phyloP scores from a whole-genome alignment of 179 eudicot genomes.

The Beta lomatogona region DNA sequence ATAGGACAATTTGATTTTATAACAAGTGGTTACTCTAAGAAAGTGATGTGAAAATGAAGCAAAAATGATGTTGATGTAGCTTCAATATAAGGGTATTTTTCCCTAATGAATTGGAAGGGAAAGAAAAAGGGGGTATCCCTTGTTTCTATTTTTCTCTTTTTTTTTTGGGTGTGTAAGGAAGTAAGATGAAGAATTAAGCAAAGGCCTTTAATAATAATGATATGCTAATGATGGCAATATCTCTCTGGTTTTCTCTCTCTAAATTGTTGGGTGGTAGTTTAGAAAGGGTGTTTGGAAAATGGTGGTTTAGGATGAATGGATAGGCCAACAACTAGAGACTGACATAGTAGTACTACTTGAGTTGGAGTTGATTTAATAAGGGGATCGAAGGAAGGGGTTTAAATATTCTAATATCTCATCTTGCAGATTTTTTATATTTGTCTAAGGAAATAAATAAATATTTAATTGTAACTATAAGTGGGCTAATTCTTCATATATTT shows the following conservation, averaged over 20 bases:
- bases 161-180: neutral
- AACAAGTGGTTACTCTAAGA: neutral
- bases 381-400: neutral
- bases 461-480: too few relatives aligned
- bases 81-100: constrained; percentile 11
- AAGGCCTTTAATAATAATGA: constrained; percentile 14
- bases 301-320: constrained; percentile 51
- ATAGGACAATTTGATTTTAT: neutral
- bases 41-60: constrained; percentile 26
- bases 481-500: too few relatives aligned
- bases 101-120: neutral
- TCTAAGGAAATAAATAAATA: neutral
- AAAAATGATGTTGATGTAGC: constrained; percentile 19
- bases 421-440: neutral
- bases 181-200: constrained; percentile 11
- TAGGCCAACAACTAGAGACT: constrained; percentile 61
- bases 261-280: constrained; percentile 45
- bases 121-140: neutral
- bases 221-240: neutral
- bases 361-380: constrained; percentile 33
- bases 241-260: neutral
- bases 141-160: neutral
- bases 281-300: constrained; percentile 41
- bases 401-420: neutral
- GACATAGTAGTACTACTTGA: constrained; percentile 21